phyloP scores from a whole-genome alignment of 768 basidiomycete genomes.

The Tephrocybe sp. region DNA sequence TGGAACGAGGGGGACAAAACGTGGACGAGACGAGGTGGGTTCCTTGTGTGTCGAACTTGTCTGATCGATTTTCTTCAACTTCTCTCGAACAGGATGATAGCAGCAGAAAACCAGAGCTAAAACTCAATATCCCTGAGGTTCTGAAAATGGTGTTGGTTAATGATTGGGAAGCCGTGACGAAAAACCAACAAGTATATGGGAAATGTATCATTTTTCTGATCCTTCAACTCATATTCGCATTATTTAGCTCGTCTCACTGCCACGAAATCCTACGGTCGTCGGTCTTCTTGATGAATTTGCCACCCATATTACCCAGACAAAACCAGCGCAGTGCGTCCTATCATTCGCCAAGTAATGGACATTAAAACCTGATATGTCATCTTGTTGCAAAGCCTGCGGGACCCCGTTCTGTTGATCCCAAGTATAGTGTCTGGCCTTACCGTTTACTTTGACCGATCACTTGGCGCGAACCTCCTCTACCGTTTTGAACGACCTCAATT shows the following conservation, averaged over 20 bases:
- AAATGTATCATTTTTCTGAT: background rate
- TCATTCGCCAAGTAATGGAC: background rate
- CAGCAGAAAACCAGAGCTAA: conserved; percentile 82
- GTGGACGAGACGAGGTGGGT: conserved; percentile 71
- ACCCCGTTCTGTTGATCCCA: conserved; percentile 66
- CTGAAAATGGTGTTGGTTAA: conserved; percentile 89
- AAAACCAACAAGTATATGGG: conserved; percentile 75
- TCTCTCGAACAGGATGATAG: conserved; percentile 61
- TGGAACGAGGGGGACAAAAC: conserved; percentile 62
- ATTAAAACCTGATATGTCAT: background rate
- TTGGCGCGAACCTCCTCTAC: conserved; percentile 88
- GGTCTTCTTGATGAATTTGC: conserved; percentile 79
- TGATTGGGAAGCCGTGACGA: conserved; percentile 97
- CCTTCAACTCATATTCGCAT: conserved; percentile 1
- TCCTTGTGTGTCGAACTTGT: background rate
- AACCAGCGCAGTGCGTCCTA: conserved; percentile 45
- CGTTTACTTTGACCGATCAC: conserved; percentile 90
- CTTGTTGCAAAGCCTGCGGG: conserved; percentile 55
- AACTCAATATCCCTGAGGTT: conserved; percentile 84
- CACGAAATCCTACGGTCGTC: conserved; percentile 74
- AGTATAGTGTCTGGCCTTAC: conserved; percentile 84
- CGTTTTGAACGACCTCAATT: conserved; percentile 96
- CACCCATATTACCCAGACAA: conserved; percentile 50
- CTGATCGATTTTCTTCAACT: background rate
- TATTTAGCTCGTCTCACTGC: conserved; percentile 83